Evolutionary conservation across 1,284 basidiomycete species (phyloP), one percentile per base, ranked within the genome.

Genomic region (Austroboletus niveus): DNA sequence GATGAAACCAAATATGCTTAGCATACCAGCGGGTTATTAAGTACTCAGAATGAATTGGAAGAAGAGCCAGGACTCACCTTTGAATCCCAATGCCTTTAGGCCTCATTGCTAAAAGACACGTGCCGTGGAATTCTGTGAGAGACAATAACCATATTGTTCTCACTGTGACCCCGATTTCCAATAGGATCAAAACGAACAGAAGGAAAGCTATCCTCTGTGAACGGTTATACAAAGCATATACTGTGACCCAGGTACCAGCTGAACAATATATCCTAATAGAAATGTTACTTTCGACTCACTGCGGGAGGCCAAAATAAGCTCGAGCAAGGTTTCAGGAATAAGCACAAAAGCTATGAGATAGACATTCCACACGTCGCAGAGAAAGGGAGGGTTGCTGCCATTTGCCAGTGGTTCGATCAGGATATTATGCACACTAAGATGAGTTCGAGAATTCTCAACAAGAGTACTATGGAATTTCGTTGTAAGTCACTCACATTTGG

Each of bases 211-310:
- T 29, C 15, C 5, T 53, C n/a, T 22, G 59, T 15, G 63, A 62
- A 41, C 45, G 49, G 14, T 65, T 61, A 15, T 61, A 61, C 8
- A 64, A 36, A 24, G 55, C 60, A 35, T 53, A 53, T 24, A 63
- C 60, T 61, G 45, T 42, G n/a, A 8, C 27, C 4, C 27, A 11
- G 2, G 0, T 17, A 17, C 17, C 17, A 17, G 17, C 17, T 4
- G 30, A 11, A 24, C 12, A n/a, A 43, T 12, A 42, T 43, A 3
- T 24, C 35, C 38, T 17, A 29, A 4, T 17, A 17, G 3, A 41
- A 10, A 35, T 36, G 30, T 43, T 2, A 10, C 2, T 2, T 36
- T 47, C 3, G 24, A 52, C 62, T 51, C 36, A 63, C 60, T 31
- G 8, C 60, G 61, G 40, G 24, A 35, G 6, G 51, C 62, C 51